phyloP scores from a whole-genome alignment of 2,329 filamentous ascomycete species.

The Sclerotinia subarctica region DNA sequence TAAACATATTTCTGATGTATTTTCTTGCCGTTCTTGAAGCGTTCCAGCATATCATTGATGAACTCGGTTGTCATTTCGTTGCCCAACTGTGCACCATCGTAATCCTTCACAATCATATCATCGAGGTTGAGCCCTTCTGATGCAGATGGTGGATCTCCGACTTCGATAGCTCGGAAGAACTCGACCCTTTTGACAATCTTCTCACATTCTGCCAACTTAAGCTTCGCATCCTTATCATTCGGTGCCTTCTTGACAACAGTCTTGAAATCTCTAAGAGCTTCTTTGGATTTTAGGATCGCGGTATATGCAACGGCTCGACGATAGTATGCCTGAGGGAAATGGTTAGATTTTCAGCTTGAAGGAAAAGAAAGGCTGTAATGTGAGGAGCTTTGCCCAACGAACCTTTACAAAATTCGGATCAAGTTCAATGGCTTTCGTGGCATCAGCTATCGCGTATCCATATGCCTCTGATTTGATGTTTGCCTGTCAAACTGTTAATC shows the following conservation, averaged over 20 bases:
- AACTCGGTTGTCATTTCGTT: conserved; percentile 94
- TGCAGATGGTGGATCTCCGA: conserved; percentile 87
- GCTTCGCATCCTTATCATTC: conserved; percentile 81
- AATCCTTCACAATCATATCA: conserved; percentile 79
- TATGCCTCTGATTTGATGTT: conserved; percentile 95
- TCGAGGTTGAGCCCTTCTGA: conserved; percentile 88
- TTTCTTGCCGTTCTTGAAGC: conserved; percentile 95
- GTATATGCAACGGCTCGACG: conserved; percentile 87
- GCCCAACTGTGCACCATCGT: conserved; percentile 78
- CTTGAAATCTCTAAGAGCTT: conserved; percentile 89
- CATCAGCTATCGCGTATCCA: conserved; percentile 87
- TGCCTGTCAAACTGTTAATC: conserved; percentile 60
- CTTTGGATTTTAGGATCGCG: conserved; percentile 82
- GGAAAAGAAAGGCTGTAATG: neutral
- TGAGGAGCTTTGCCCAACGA: conserved; percentile 27
- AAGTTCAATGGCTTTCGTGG: conserved; percentile 85
- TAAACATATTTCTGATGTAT: conserved; percentile 96
- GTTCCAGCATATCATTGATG: conserved; percentile 92
- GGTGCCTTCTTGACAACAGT: conserved; percentile 85
- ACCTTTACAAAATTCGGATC: conserved; percentile 89
- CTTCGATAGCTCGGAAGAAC: conserved; percentile 92
- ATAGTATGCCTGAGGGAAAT: conserved; percentile 74
- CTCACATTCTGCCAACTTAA: conserved; percentile 89
- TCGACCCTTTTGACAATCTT: conserved; percentile 89
- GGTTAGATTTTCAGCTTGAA: neutral